These are phyloP conservation scores for Micromonas pusilla DNA, from an alignment of 139 green algal genomes.

Conservation along the genomic window DNA sequence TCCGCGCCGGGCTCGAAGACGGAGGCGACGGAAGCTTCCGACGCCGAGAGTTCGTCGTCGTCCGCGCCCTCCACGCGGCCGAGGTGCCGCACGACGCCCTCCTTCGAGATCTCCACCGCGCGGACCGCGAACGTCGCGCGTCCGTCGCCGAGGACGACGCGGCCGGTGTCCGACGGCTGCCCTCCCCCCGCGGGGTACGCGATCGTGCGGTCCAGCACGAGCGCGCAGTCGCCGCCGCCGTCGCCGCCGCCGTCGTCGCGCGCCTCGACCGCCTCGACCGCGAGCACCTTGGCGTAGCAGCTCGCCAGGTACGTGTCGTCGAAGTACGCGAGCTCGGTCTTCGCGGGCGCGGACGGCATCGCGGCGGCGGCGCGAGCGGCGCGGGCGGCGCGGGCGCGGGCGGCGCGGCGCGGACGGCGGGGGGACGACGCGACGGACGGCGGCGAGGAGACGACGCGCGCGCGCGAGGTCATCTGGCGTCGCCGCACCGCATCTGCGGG, in stretches of 20 bases:
- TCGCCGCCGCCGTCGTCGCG: neutral
- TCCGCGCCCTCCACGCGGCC: neutral
- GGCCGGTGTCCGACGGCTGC: constrained; percentile 17
- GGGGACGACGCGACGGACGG: neutral
- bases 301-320: neutral
- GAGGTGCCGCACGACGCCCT: neutral
- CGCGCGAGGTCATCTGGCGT: neutral
- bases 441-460: neutral
- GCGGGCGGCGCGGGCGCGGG: neutral
- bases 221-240: neutral
- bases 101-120: neutral
- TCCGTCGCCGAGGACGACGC: neutral
- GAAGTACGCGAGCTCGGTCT: constrained; percentile 8
- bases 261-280: neutral
- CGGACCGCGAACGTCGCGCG: neutral
- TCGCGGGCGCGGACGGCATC: neutral
- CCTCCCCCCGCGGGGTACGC: constrained; percentile 21
- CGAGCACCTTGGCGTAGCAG: neutral
- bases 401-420: neutral
- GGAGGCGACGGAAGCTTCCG: neutral
- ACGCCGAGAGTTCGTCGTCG: no score
- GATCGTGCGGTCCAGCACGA: constrained; percentile 22
- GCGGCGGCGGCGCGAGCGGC: neutral
- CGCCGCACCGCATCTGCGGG: no score
- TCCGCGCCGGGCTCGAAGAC: neutral